Percentiles rank a stretch among this genome's conserved stretches.
Conservation (phyloP, 371 early-diverging fungal genomes). For the Rhizomucor miehei region DNA sequence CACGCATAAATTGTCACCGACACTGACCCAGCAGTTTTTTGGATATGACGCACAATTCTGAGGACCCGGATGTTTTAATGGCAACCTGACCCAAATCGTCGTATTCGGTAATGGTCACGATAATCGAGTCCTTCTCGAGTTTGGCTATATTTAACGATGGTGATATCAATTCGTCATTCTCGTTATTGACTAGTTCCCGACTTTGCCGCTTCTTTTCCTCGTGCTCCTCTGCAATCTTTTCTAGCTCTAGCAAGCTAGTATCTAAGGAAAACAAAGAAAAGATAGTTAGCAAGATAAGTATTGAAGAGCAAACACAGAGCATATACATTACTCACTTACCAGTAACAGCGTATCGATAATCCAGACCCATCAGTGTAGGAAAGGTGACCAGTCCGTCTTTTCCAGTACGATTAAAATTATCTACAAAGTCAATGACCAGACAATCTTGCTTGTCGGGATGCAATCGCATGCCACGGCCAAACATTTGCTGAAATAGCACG, state of each 20-base stretch:
- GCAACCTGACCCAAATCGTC: slow-evolving; percentile 49
- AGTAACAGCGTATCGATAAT: slow-evolving; percentile 18
- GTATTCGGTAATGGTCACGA: slow-evolving; percentile 47
- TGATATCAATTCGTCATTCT: not conserved
- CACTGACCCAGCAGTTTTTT: slow-evolving; percentile 46
- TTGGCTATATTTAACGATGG: not conserved
- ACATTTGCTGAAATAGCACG: slow-evolving; percentile 91
- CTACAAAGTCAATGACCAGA: slow-evolving; percentile 86
- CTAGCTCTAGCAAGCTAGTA: too few species aligned
- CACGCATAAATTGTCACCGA: slow-evolving; percentile 41
- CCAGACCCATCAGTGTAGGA: slow-evolving; percentile 72
- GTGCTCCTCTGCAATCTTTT: too few species aligned
- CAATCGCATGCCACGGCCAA: slow-evolving; percentile 88
- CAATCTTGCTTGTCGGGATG: slow-evolving; percentile 71
- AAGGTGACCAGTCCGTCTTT: slow-evolving; percentile 51
- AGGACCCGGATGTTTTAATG: slow-evolving; percentile 32
- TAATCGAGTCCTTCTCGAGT: not conserved
- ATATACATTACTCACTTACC: too few species aligned
- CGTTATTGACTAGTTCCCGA: too few species aligned
- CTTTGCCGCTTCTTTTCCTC: too few species aligned
- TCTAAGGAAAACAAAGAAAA: too few species aligned
- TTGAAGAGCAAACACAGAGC: too few species aligned
- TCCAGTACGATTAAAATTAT: slow-evolving; percentile 42
- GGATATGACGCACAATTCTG: slow-evolving; percentile 26
- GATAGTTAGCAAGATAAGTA: too few species aligned